Conservation (phyloP, 2,329 filamentous ascomycete genomes). For the Ustilaginoidea virens region DNA sequence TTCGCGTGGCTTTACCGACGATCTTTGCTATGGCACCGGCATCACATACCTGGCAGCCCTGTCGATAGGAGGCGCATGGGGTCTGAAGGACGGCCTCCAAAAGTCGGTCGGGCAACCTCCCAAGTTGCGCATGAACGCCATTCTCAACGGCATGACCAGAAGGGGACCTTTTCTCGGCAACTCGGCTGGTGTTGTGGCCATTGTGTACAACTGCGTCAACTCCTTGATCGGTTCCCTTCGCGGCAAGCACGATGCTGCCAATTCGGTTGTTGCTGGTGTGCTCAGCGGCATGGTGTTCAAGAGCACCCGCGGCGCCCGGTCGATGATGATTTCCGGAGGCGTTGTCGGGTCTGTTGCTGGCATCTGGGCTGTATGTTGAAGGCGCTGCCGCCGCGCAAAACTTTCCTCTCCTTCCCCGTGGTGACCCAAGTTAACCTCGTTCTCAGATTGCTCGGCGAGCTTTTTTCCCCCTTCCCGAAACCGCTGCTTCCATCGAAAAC, state of each 20-base stretch:
- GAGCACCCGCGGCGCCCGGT: slow-evolving; percentile 76
- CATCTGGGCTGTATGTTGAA: slow-evolving; percentile 67
- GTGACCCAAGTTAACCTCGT: no score
- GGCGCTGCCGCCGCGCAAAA: no score
- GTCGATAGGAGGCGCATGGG: slow-evolving; percentile 78
- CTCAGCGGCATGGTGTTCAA: slow-evolving; percentile 93
- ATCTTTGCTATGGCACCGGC: slow-evolving; percentile 94
- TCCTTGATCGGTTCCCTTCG: slow-evolving; percentile 64
- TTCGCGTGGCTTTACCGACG: slow-evolving; percentile 93
- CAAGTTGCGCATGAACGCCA: slow-evolving; percentile 83
- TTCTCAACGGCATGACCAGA: slow-evolving; percentile 85
- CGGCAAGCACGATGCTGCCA: slow-evolving; percentile 78
- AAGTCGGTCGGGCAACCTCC: slow-evolving; percentile 65
- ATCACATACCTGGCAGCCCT: slow-evolving; percentile 86
- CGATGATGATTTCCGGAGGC: slow-evolving; percentile 88
- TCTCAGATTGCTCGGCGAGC: slow-evolving; percentile 25
- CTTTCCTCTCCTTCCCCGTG: no score
- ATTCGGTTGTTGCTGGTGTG: slow-evolving; percentile 72
- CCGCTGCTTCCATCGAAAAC: slow-evolving; percentile 11
- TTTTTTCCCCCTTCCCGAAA: slow-evolving; percentile 24
- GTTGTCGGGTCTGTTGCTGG: slow-evolving; percentile 79
- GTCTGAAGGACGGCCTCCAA: slow-evolving; percentile 74
- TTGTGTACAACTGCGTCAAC: slow-evolving; percentile 91
- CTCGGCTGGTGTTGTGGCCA: slow-evolving; percentile 86
- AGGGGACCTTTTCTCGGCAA: slow-evolving; percentile 92